Percentiles rank a stretch among this genome's conserved stretches.
These are phyloP conservation scores for Kluyveromyces sp. DNA, from an alignment of 1,139 yeast genomes.

Conservation along the genomic window DNA sequence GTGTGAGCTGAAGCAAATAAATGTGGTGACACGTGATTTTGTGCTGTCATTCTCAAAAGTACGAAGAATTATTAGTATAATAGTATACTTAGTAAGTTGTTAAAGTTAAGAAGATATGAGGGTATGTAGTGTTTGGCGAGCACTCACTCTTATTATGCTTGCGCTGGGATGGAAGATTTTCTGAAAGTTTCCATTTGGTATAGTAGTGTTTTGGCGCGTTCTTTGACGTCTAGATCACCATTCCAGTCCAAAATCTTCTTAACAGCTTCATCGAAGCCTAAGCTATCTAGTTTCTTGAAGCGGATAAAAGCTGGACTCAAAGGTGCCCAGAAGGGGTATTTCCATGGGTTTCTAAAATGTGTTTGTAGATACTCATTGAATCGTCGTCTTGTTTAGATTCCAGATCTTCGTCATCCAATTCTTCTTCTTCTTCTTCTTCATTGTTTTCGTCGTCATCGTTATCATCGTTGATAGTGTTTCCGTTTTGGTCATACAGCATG, in stretches of 20 bases:
- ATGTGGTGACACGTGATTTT: conserved; percentile 3
- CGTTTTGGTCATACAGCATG: neutral
- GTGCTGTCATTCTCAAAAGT: neutral
- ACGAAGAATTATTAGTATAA: too few relatives aligned
- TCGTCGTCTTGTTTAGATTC: neutral
- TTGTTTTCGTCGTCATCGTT: too few relatives aligned
- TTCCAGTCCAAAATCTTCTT: conserved; percentile 17
- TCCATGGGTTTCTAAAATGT: too few relatives aligned
- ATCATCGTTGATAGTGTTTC: too few relatives aligned
- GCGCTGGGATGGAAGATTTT: conserved; percentile 8
- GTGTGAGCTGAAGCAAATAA: neutral
- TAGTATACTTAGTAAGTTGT: too few relatives aligned
- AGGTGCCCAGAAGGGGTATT: neutral
- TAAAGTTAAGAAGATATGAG: neutral
- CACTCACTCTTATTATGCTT: neutral
- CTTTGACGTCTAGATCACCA: conserved; percentile 25
- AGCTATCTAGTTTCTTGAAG: conserved; percentile 22
- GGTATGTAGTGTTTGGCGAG: neutral
- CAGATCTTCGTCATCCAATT: conserved; percentile 11
- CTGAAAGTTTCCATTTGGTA: conserved; percentile 27
- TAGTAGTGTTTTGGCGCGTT: conserved; percentile 27
- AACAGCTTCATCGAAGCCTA: conserved; percentile 25
- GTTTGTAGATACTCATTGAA: too few relatives aligned
- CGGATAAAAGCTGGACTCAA: conserved; percentile 19
- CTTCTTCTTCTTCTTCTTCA: conserved; percentile 21